Percentiles rank a stretch among this genome's conserved stretches.
phyloP scores from a whole-genome alignment of 1,139 yeast genomes.

The Debaryomyces sp. region DNA sequence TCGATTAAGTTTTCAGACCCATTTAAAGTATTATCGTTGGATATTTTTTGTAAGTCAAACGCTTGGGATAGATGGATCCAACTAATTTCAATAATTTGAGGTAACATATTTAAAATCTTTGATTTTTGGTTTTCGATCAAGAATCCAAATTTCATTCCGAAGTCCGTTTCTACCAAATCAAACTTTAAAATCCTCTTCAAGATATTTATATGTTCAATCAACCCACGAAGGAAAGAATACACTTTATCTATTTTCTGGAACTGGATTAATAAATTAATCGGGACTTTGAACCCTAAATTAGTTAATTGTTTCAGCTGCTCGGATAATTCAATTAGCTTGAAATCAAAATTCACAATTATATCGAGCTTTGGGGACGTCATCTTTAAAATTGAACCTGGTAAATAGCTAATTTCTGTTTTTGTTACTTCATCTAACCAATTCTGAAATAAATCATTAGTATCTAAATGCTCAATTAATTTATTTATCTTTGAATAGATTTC shows the following conservation, averaged over 20 bases:
- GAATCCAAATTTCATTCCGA: constrained; percentile 42
- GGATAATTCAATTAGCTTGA: constrained; percentile 43
- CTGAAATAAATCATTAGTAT: constrained; percentile 43
- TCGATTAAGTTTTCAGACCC: constrained; percentile 34
- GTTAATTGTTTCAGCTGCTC: constrained; percentile 58
- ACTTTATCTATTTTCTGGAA: constrained; percentile 49
- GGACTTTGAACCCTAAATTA: constrained; percentile 60
- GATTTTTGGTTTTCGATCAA: constrained; percentile 45
- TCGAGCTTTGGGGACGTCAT: constrained; percentile 19
- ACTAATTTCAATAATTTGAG: constrained; percentile 34
- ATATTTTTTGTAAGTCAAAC: constrained; percentile 37
- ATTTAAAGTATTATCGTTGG: constrained; percentile 11
- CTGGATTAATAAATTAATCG: constrained; percentile 37
- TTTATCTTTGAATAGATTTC: constrained; percentile 56
- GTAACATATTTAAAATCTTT: constrained; percentile 27
- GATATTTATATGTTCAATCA: constrained; percentile 46
- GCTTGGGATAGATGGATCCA: constrained; percentile 64
- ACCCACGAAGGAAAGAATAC: constrained; percentile 59
- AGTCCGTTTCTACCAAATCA: constrained; percentile 20
- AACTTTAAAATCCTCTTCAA: constrained; percentile 30
- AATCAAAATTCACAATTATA: constrained; percentile 54
- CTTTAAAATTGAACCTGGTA: constrained; percentile 39
- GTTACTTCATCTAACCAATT: constrained; percentile 47
- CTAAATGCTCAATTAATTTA: constrained; percentile 46
- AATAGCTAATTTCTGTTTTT: not conserved